Percentiles rank a stretch among this genome's conserved stretches.
These are phyloP conservation scores for Fallopia convolvulus DNA, from an alignment of 148 eudicot species.

Conservation along the genomic window DNA sequence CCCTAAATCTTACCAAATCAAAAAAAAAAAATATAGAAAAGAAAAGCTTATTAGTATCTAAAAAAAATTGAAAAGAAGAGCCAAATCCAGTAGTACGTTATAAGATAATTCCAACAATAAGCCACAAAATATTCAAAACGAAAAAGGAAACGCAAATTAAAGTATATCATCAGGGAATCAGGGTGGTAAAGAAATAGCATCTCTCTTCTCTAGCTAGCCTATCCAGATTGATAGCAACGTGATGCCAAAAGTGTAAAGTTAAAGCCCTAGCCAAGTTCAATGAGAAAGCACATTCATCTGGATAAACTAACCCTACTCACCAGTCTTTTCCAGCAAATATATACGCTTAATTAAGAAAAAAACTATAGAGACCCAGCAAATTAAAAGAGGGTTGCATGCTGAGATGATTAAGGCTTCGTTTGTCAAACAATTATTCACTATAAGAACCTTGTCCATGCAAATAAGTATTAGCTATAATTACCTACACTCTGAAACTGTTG, in stretches of 20 bases:
- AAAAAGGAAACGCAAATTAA: too few species aligned
- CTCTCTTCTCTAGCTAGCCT: neutral
- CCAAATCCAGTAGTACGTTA: neutral
- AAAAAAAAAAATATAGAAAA: too few species aligned
- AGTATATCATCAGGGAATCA: too few species aligned
- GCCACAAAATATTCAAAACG: neutral
- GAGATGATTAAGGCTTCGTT: too few species aligned
- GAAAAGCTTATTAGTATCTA: neutral
- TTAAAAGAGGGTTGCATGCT: neutral
- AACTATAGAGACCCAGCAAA: neutral
- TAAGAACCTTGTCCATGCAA: too few species aligned
- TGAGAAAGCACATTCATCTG: neutral
- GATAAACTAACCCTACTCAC: neutral
- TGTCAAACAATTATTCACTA: too few species aligned
- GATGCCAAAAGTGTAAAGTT: neutral
- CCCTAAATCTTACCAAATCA: too few species aligned
- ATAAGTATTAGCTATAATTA: neutral
- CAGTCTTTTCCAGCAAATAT: neutral
- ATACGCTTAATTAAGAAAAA: neutral
- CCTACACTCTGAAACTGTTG: too few species aligned
- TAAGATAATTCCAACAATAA: neutral
- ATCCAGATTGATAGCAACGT: conserved; percentile 1
- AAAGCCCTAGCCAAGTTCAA: neutral
- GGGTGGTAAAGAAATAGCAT: neutral
- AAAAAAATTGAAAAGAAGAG: neutral